Conservation (phyloP, 2,329 filamentous ascomycete genomes). For the Arachnomyces sp. region DNA sequence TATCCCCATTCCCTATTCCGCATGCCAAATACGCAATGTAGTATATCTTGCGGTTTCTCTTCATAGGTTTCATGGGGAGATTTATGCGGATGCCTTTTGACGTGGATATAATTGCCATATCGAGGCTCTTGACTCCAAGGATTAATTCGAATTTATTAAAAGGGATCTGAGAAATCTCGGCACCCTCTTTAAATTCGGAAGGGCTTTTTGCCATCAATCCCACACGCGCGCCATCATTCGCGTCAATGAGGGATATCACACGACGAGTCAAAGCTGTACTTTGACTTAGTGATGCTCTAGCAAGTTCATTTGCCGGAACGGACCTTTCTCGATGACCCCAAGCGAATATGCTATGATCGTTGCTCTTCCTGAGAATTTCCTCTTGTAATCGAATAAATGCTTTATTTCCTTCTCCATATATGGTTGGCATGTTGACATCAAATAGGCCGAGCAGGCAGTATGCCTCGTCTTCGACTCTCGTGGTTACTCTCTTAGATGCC, state of each 20-base stretch:
- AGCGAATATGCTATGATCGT: conserved; percentile 16
- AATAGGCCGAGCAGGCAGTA: conserved; percentile 25
- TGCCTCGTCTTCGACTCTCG: conserved; percentile 19
- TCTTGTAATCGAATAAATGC: conserved; percentile 23
- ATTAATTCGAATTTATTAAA: not conserved
- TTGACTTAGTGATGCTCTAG: too few species aligned
- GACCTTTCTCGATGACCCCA: conserved; percentile 6
- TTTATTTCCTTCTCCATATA: conserved; percentile 22
- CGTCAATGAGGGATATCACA: too few species aligned
- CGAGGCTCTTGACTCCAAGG: too few species aligned
- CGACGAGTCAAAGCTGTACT: too few species aligned
- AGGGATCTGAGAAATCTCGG: not conserved
- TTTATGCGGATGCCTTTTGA: too few species aligned
- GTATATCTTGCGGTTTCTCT: too few species aligned
- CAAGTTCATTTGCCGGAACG: too few species aligned
- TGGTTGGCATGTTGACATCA: conserved; percentile 17
- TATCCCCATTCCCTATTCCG: too few species aligned
- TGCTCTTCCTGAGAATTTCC: conserved; percentile 21
- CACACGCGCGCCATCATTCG: too few species aligned
- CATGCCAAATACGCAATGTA: too few species aligned
- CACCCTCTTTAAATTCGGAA: conserved; percentile 2
- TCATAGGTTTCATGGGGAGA: too few species aligned
- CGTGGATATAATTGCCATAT: too few species aligned
- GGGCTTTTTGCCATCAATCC: conserved; percentile 7
- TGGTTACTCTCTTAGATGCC: conserved; percentile 18